Evolutionary conservation across 495 filamentous ascomycete genomes (phyloP), one percentile per base, ranked within the genome.

Genomic region (Aspergillus biplanus): DNA sequence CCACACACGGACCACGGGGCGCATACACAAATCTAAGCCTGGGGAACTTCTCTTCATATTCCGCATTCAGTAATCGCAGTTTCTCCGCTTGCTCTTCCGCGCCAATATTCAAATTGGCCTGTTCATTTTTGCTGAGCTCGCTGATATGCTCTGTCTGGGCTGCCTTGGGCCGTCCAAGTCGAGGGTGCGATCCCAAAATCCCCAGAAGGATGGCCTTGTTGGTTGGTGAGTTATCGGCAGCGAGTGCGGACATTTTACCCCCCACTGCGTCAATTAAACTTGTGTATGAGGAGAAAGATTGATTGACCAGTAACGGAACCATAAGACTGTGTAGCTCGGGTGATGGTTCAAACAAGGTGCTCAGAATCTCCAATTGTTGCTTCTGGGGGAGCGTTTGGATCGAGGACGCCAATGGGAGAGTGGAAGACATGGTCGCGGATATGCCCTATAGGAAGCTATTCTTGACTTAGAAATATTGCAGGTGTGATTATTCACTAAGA

Each of bases 311-410:
- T 11, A 87, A 73, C 3, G 90, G 87, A 21, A 91, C 70, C 58
- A 87, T 86, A 52, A 97, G 81, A 27, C 83, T 79, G 71, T 93
- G 91, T 4, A 97, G 83, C 33, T 89, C 85, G 8, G 85, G 74
- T 15, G 88, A 92, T 13, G 94, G 89, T 69, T 98, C 94, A 77
- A 97, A 98, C 53, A 97, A 90, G 6, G 83, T 80, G 75, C 96
- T 91, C 54, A 97, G 88, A 54, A 91, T 81, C 16, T 82, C 75
- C 52, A 84, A 81, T 53, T 86, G 83, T 39, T 85, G 75, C 33
- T 80, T 72, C 18, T 84, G 80, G 12, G 89, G 74, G 58, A 90
- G 81, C 15, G 80, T 70, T 52, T 84, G 76, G 42, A 92, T 72
- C 6, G 66, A 69, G 31, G 75, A 69, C 56, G 83, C 75, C n/a